Conservation (phyloP, 352 stramenopile genomes). For the Pythium oligandrum region DNA sequence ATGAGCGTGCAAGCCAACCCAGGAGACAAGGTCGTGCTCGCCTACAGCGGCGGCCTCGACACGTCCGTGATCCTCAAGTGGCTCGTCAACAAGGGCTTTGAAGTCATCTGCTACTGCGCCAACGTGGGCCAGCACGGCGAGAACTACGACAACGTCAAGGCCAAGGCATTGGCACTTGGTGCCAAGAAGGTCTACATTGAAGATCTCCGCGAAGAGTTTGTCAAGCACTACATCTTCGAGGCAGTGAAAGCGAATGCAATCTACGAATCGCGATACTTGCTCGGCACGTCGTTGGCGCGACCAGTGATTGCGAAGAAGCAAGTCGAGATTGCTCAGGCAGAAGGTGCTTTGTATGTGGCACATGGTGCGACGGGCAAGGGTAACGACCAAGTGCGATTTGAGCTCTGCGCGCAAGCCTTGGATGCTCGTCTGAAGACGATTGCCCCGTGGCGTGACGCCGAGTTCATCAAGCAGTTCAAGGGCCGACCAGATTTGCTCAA, state of each 20-base stretch:
- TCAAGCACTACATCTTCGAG: slow-evolving; percentile 92
- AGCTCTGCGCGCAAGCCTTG: slow-evolving; percentile 97
- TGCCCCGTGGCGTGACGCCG: slow-evolving; percentile 95
- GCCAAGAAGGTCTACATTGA: slow-evolving; percentile 92
- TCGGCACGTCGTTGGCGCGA: slow-evolving; percentile 96
- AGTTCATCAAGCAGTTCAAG: slow-evolving; percentile 99
- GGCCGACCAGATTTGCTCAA: slow-evolving; percentile 94
- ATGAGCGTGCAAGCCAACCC: slow-evolving; percentile 73
- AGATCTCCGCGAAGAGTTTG: slow-evolving; percentile 97
- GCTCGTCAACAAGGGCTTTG: slow-evolving; percentile 97
- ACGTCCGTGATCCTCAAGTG: slow-evolving; percentile 99
- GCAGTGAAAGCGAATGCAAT: slow-evolving; percentile 96
- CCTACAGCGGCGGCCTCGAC: slow-evolving; percentile 97
- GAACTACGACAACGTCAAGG: slow-evolving; percentile 93
- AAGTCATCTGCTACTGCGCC: slow-evolving; percentile 98
- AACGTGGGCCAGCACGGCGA: slow-evolving; percentile 97
- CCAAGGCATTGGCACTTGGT: slow-evolving; percentile 81
- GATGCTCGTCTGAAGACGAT: slow-evolving; percentile 96
- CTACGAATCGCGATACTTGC: slow-evolving; percentile 97
- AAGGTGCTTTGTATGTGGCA: slow-evolving; percentile 91
- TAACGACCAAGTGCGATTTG: slow-evolving; percentile 99
- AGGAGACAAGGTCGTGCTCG: slow-evolving; percentile 93
- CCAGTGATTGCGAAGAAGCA: slow-evolving; percentile 98
- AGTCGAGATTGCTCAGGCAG: slow-evolving; percentile 90
- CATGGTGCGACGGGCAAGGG: slow-evolving; percentile 99